Evolutionary conservation across 495 filamentous ascomycete species (phyloP).

Genomic region (Bacidia rubella): DNA sequence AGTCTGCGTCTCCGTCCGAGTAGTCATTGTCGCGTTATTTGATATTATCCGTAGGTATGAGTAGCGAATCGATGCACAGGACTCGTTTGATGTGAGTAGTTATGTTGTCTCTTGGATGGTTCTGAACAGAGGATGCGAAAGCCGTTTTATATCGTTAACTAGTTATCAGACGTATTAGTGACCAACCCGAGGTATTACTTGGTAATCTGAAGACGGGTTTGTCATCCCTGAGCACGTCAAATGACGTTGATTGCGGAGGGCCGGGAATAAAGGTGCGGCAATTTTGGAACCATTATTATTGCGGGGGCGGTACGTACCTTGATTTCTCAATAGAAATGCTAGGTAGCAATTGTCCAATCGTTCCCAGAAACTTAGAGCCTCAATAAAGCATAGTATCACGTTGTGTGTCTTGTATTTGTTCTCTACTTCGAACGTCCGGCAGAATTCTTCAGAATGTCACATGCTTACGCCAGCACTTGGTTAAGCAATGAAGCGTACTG

Average conservation of each 20-base stretch:
- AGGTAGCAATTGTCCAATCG: no score
- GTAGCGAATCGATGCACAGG: not conserved
- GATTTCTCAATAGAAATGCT: not conserved
- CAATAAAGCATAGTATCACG: no score
- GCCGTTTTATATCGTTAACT: not conserved
- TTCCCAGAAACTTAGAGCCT: no score
- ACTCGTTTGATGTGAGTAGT: not conserved
- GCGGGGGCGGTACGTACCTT: no score
- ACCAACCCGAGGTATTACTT: no score
- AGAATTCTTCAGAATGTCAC: no score
- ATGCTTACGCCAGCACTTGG: constrained; percentile 19
- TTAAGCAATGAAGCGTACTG: constrained; percentile 11
- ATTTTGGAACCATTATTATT: no score
- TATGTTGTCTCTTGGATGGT: no score
- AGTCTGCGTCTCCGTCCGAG: constrained; percentile 14
- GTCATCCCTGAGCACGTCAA: not conserved
- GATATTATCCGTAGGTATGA: no score
- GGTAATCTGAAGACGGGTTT: not conserved
- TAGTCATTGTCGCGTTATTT: constrained; percentile 12
- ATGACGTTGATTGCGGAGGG: not conserved
- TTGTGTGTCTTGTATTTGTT: no score
- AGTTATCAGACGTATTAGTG: not conserved
- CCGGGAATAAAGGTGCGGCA: not conserved
- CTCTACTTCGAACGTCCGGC: no score
- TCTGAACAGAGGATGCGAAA: not conserved